Evolutionary conservation across 2,329 filamentous ascomycete genomes (phyloP), one percentile per base, ranked within the genome.

Genomic region (Colletotrichum truncatum): DNA sequence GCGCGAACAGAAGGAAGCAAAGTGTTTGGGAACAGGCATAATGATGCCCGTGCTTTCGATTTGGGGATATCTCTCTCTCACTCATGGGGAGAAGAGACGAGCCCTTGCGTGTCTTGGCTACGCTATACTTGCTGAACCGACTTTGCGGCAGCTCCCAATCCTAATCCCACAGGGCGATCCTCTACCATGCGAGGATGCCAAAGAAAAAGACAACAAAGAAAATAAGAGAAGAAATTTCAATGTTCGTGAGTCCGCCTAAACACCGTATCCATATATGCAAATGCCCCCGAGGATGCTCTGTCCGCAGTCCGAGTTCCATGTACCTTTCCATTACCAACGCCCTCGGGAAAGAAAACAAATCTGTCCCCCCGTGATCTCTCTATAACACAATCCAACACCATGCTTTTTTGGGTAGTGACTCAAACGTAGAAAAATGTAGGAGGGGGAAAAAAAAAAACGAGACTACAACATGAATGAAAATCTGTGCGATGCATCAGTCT

Each of bases 341-440:
- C 63, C 59, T 66, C 60, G 12, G 57, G 32, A 34, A 32, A 11
- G 12, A 53, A 56, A 58, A 34, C 43, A 52, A 64, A 34, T 41
- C 38, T 64, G 64, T 57, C 26, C 45, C 23, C 25, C 60, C 52
- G 39, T 60, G 46, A 23, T 58, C 43, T 55, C 46, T 66, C 64
- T 66, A 64, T 57, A 34, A 52, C 21, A 26, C 45, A 65, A 64
- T 53, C 59, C 63, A 63, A 67, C 66, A 66, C 66, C 66, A 49
- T 67, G 58, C 64, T 67, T 68, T 68, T 68, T 53, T 41, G 51
- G 34, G 52, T n/a, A 16, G 25, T 38, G 34, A 36, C 55, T 55
- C 45, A 66, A 62, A 55, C 39, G 32, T 41, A 58, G 68, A 67
- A 68, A 43, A 60, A 70, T 49, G 9, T 45, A 30, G 49, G 30